Evolutionary conservation across 2,329 filamentous ascomycete genomes (phyloP), one percentile per base, ranked within the genome.

Genomic region (Seiridium unicorne): DNA sequence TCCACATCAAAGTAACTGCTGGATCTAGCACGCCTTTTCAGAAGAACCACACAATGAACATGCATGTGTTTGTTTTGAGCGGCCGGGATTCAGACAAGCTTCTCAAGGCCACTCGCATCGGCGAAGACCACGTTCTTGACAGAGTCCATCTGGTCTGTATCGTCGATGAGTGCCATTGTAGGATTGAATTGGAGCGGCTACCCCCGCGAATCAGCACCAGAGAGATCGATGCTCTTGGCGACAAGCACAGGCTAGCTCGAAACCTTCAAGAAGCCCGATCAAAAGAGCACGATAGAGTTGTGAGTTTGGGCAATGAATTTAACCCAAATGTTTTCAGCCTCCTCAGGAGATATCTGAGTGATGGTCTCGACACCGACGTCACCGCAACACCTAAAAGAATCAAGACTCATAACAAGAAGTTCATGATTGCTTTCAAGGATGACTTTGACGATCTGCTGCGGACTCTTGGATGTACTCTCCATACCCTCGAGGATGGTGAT

Each of bases 331-430:
- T 79, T 0, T 73, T 81, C 3, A 57, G 67, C 5, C 83, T 82
- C 9, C 69, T 86, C 3, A 78, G 80, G 59, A 79, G 77, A 5
- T 86, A 86, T 55, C 70, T 85, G 3, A 78, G 76, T 38, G 82
- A 86, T 60, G 72, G 81, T 5, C 73, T 82, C 3, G 74, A 78
- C 1, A 69, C 71, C 2, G 70, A 71, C 1, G 72, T 73, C 42
- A 73, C 74, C 7, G 69, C 69, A 0, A 63, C 61, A 2, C 61
- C 68, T 0, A 73, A 80, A 49, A 81, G 73, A 55, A 84, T 87
- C 42, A 82, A 83, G 2, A 81, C 81, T 57, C 73, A 83, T 1
- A 87, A 87, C 64, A 86, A 85, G 67, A 78, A 80, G 11, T 86
- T 86, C 58, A 72, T 73, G 34, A 79, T 85, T 2, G 74, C 84